These are phyloP conservation scores for Solanum microdontum DNA, from an alignment of 257 asterid species.

Conservation along the genomic window DNA sequence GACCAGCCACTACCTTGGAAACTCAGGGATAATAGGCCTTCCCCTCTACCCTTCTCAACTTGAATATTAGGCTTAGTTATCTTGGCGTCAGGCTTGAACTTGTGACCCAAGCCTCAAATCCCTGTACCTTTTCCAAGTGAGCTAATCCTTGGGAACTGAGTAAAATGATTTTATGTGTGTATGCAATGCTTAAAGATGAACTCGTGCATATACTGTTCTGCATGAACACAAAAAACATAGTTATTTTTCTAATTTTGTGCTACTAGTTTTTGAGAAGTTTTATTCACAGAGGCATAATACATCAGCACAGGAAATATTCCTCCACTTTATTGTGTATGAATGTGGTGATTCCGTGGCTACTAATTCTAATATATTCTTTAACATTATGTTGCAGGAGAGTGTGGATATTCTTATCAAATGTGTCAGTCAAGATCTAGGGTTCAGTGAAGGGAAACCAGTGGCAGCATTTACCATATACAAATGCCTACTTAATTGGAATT, in stretches of 20 bases:
- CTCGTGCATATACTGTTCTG: background rate
- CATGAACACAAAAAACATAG: background rate
- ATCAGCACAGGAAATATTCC: background rate
- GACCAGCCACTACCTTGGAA: background rate
- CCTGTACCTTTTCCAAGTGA: background rate
- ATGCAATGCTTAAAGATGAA: background rate
- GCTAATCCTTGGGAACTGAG: background rate
- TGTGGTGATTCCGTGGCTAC: background rate
- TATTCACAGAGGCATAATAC: background rate
- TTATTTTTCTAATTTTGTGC: background rate
- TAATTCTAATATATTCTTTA: background rate
- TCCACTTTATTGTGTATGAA: background rate
- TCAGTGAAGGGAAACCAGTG: constrained; percentile 81
- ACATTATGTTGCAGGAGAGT: constrained; percentile 41
- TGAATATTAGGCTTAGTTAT: background rate
- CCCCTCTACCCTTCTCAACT: background rate
- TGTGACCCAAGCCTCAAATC: background rate
- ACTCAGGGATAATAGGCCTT: background rate
- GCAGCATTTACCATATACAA: constrained; percentile 81
- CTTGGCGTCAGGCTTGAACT: background rate
- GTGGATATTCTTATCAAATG: constrained; percentile 56
- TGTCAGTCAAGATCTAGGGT: constrained; percentile 53
- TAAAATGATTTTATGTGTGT: background rate
- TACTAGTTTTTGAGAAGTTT: background rate
- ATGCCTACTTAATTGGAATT: constrained; percentile 75